Evolutionary conservation across 1,139 yeast species (phyloP).

Genomic region (Candida gigantensis): DNA sequence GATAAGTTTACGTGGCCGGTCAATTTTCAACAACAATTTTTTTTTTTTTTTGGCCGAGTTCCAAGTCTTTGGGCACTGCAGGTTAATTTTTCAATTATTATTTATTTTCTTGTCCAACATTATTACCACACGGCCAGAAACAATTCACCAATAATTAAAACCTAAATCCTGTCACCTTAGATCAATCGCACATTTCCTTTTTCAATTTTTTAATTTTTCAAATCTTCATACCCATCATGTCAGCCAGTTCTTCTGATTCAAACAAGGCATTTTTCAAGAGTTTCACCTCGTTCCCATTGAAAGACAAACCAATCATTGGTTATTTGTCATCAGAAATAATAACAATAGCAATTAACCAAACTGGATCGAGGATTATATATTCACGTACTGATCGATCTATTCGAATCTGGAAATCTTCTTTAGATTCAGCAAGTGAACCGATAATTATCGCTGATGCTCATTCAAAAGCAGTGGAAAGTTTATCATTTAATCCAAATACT

Average conservation of each 20-base stretch:
- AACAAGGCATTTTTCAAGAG: constrained; percentile 25
- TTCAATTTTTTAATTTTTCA: no score
- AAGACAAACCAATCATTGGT: constrained; percentile 31
- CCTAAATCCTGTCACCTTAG: no score
- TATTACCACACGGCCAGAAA: no score
- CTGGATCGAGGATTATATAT: constrained; percentile 47
- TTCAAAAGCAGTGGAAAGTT: constrained; percentile 44
- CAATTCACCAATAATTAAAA: no score
- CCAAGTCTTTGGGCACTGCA: no score
- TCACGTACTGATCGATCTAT: constrained; percentile 49
- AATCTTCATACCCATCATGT: no score
- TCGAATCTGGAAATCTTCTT: constrained; percentile 41
- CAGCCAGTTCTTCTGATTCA: constrained; percentile 2
- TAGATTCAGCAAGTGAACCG: constrained; percentile 33
- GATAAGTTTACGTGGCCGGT: no score
- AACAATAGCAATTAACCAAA: constrained; percentile 32
- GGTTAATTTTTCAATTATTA: no score
- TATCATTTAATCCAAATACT: constrained; percentile 63
- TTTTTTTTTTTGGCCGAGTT: no score
- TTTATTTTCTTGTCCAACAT: no score
- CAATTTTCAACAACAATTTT: no score
- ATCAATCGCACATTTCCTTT: no score
- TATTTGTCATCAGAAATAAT: constrained; percentile 33
- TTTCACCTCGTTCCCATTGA: constrained; percentile 22
- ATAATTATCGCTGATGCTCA: constrained; percentile 47